Conservation (phyloP, 2,329 filamentous ascomycete species). For the Penicillium sp. region DNA sequence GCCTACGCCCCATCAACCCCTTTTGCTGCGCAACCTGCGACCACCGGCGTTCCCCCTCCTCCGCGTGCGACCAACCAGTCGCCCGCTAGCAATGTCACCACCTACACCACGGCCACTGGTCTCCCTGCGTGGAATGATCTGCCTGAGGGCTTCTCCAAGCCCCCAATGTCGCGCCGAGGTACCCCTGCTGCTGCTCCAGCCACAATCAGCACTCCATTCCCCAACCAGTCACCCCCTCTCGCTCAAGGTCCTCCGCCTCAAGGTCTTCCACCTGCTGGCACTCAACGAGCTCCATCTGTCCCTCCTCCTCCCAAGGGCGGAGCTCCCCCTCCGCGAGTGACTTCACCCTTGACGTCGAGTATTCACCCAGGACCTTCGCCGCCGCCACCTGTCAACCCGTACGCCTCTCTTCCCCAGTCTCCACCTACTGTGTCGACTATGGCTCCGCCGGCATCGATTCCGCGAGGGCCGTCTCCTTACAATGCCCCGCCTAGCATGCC, state of each 20-base stretch:
- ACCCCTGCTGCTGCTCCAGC: conserved; percentile 67
- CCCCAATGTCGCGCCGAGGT: conserved; percentile 65
- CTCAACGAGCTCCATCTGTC: conserved; percentile 66
- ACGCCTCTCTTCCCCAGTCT: conserved; percentile 41
- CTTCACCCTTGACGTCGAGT: conserved; percentile 65
- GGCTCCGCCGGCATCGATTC: conserved; percentile 54
- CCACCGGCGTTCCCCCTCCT: conserved; percentile 54
- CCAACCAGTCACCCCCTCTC: conserved; percentile 56
- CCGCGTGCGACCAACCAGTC: conserved; percentile 68
- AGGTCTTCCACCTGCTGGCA: conserved; percentile 53
- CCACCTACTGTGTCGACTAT: conserved; percentile 42
- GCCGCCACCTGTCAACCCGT: conserved; percentile 41
- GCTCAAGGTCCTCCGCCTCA: conserved; percentile 45
- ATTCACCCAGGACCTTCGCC: conserved; percentile 64
- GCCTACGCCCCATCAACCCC: conserved; percentile 45
- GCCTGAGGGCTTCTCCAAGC: conserved; percentile 73
- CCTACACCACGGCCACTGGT: conserved; percentile 61
- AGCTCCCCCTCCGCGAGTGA: conserved; percentile 63
- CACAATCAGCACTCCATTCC: conserved; percentile 72
- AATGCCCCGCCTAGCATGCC: conserved; percentile 70
- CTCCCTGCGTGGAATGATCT: conserved; percentile 92
- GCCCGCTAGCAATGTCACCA: conserved; percentile 59
- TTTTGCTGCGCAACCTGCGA: conserved; percentile 48
- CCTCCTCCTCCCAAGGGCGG: conserved; percentile 81
- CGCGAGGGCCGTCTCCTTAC: conserved; percentile 80